Evolutionary conservation across 176 grass and related monocot genomes (phyloP), one percentile per base, ranked within the genome.

Genomic region (Rhynchospora tenuis): DNA sequence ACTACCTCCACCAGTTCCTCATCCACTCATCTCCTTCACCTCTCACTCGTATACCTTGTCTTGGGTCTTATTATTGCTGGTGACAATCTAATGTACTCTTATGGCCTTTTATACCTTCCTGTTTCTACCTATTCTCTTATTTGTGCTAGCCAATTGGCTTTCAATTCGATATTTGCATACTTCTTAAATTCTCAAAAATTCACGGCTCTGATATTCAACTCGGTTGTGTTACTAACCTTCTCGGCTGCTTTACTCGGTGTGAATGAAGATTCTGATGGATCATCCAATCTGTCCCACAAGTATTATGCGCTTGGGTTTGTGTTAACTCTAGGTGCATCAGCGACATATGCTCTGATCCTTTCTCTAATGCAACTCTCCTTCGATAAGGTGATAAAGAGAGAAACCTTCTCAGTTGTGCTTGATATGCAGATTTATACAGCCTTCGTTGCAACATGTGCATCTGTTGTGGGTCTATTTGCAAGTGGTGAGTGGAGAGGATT

Each of bases 41-140:
- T 98, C 20, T 82, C 56, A 56, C 33, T 88, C 26, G 90, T 98
- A 93, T 98, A 98, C 51, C 19, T 92, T 44, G 68, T 4, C 62
- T 83, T 98, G 73, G 95, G 95, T 1, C 84, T 98, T 75, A 91
- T 98, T 77, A 83, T 98, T 72, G 90, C 92, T 44, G 92, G 81
- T 1, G 95, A 94, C 6, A 87, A 93, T 88, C 84, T 98, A 64
- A 98, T 98, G 95, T 98, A 94, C 87, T 95, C 95, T 58, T 95
- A 95, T 52, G 92, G 95, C 42, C 84, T 98, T 5, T 62, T 94
- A 7, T 98, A 93, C 78, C 89, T 98, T 84, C 95, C 90, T 13
- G 92, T 98, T 26, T 98, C 95, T 12, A 98, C 95, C 1, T 98
- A 94, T 78, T 94, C 95, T 1, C 90, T 98, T 59, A 84, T 98